Evolutionary conservation across 495 filamentous ascomycete species (phyloP).

Genomic region (Penicillium subrubescens): DNA sequence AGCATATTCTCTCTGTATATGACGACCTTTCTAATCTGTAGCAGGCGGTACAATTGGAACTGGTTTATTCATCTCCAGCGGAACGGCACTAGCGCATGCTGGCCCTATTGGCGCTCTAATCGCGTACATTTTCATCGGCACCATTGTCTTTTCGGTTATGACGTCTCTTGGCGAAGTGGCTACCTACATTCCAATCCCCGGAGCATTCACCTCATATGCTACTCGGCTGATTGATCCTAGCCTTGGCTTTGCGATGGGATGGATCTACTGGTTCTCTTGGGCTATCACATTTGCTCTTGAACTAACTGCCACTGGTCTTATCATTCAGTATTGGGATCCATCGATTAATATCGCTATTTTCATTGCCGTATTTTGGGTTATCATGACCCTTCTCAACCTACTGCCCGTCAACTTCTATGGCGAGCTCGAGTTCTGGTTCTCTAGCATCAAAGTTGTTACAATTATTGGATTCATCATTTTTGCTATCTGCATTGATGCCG

Average conservation of each 20-base stretch:
- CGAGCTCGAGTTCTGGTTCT: conserved; percentile 62
- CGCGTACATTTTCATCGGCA: conserved; percentile 56
- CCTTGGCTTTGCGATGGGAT: conserved; percentile 70
- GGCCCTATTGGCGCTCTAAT: conserved; percentile 64
- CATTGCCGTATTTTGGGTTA: conserved; percentile 66
- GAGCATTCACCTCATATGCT: conserved; percentile 67
- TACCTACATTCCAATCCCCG: conserved; percentile 66
- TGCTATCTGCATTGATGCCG: conserved; percentile 50
- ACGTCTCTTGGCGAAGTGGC: conserved; percentile 61
- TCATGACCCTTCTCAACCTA: conserved; percentile 61
- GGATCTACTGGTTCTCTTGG: conserved; percentile 59
- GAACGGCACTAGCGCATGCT: conserved; percentile 57
- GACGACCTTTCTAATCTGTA: conserved; percentile 10
- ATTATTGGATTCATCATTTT: conserved; percentile 51
- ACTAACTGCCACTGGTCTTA: conserved; percentile 65
- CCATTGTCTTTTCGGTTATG: conserved; percentile 53
- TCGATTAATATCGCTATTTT: conserved; percentile 58
- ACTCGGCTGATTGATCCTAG: conserved; percentile 65
- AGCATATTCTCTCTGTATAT: conserved; percentile 56
- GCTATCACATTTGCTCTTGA: conserved; percentile 65
- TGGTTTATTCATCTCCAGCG: conserved; percentile 68
- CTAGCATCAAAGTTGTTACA: conserved; percentile 56
- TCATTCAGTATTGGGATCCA: conserved; percentile 68
- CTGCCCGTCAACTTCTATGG: conserved; percentile 52
- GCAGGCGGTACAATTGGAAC: conserved; percentile 70